phyloP scores from a whole-genome alignment of 2,329 filamentous ascomycete species.

The Cordyceps sp. region DNA sequence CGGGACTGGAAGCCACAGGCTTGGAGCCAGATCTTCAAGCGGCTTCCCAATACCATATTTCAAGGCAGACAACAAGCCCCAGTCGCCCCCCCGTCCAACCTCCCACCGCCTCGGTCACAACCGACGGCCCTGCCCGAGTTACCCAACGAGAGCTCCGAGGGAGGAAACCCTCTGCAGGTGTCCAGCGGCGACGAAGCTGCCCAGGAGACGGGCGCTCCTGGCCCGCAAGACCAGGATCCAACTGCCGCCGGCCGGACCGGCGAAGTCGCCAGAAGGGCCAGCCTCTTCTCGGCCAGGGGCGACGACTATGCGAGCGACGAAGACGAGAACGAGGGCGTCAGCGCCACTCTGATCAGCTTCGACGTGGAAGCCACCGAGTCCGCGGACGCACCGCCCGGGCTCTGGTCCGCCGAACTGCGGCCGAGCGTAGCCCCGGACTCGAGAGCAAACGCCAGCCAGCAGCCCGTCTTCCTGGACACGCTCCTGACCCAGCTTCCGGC shows the following conservation, averaged over 20 bases:
- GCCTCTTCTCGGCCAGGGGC: slow-evolving; percentile 28
- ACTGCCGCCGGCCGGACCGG: slow-evolving; percentile 10
- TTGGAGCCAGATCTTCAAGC: slow-evolving; percentile 20
- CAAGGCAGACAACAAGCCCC: slow-evolving; percentile 8
- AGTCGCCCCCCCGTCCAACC: slow-evolving; percentile 6
- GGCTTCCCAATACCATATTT: slow-evolving; percentile 22
- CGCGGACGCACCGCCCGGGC: slow-evolving; percentile 29
- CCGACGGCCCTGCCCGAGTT: slow-evolving; percentile 1
- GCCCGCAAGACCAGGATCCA: slow-evolving; percentile 13
- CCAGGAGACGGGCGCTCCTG: slow-evolving; percentile 4
- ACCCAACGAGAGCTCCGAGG: background rate
- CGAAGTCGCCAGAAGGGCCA: slow-evolving; percentile 22
- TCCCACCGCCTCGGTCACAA: slow-evolving; percentile 7
- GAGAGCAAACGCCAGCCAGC: slow-evolving; percentile 7
- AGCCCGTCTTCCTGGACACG: slow-evolving; percentile 27
- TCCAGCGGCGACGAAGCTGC: too few species aligned
- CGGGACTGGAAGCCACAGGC: slow-evolving; percentile 18
- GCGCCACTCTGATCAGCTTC: slow-evolving; percentile 41
- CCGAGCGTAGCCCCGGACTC: slow-evolving; percentile 24
- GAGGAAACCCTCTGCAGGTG: too few species aligned
- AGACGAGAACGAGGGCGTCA: slow-evolving; percentile 36
- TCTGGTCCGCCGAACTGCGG: slow-evolving; percentile 42
- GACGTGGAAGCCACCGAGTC: slow-evolving; percentile 42
- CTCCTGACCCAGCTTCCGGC: slow-evolving; percentile 33
- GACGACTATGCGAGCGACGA: slow-evolving; percentile 40